Evolutionary conservation across 2,329 filamentous ascomycete species (phyloP), one percentile per base, ranked within the genome.

Genomic region (Ophiostoma himal-ulmi): DNA sequence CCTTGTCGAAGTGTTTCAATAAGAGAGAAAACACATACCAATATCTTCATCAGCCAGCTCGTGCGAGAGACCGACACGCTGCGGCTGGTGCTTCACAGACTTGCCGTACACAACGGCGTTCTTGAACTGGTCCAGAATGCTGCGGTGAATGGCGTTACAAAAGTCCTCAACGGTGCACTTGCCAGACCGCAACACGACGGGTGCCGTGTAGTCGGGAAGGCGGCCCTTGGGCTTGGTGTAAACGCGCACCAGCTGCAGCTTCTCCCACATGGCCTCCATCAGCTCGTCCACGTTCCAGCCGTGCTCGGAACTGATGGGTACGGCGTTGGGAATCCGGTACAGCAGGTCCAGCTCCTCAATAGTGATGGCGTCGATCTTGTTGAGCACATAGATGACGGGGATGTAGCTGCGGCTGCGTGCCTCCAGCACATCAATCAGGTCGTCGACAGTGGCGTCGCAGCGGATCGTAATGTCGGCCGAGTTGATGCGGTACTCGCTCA

Each of bases 181-280:
- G 69, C 85, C 88, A 74, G 91, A 87, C 76, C 92, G 89, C 75
- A 99, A 84, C 76, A 99, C 95, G 52, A 99, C 95, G 68, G 95
- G 95, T 69, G 91, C 84, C 71, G 89, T 88, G 82, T 99, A 99
- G 81, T 99, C 95, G 20, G 95, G 95, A 80, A 93, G 85, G 79
- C 90, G 93, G 73, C 95, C 95, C 84, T 99, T 98, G 72, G 95
- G 95, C 83, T 99, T 99, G 71, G 95, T 99, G 83, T 99, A 99
- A 65, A 99, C 91, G 76, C 95, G 88, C 76, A 92, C 89, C 72
- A 99, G 85, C 77, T 91, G 92, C 76, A 99, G 86, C 81, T 96
- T 97, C 71, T 97, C 94, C 95, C 95, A 86, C 95, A 98, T 98
- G 79, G 91, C 88, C 82, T 98, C 95, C 83, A 99, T 86, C 74